Base-by-base conservation (phyloP, 2,329 filamentous ascomycete species). In the Rhynchosporium agropyri region DNA sequence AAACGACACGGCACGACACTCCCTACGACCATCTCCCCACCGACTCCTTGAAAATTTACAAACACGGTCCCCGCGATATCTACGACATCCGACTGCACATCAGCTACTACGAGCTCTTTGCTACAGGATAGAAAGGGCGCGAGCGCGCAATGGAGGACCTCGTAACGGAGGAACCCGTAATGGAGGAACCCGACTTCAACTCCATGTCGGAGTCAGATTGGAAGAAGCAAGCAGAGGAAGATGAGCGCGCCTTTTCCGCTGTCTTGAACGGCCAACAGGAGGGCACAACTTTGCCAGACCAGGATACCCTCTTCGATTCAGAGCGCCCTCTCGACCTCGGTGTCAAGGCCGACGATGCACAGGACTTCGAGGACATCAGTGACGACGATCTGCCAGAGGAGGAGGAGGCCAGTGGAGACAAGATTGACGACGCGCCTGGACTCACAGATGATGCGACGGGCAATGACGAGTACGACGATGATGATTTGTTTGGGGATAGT, bases 361-460 rank as follows among this genome's bases (percentile, higher is more conserved):
- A 95, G 66, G 95, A 99, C 74, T 99, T 83, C 71, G 92, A 91
- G 74, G 91, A 97, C 73, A 93, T 98, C 66, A 89, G 89, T 68
- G 94, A 98, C 74, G 92, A 96, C 73, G 93, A 97, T 67, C 82
- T 97, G 7, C 89, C 92, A 10, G 91, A 95, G 6, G 91, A 95
- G 67, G 88, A 91, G 64, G 84, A 87, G 61, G 67, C 70, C 8
- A 67, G 67, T 20, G 66, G 67, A 3, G 60, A 59, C 8, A 65
- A 62, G 48, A 65, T 65, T 33, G 67, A 55, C 12, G 70, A 74
- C 63, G 57, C 69, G 29, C 71, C 71, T 33, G 72, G 68, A 31
- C 64, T 75, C n/a, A 72, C 81, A 1, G 85, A 88, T 66, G 85
- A 88, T 70, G 58, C 58, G 4, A 51, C 36, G 36, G 58, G 58